Base-by-base conservation (phyloP, 2,329 filamentous ascomycete species). In the Apiospora koreana region DNA sequence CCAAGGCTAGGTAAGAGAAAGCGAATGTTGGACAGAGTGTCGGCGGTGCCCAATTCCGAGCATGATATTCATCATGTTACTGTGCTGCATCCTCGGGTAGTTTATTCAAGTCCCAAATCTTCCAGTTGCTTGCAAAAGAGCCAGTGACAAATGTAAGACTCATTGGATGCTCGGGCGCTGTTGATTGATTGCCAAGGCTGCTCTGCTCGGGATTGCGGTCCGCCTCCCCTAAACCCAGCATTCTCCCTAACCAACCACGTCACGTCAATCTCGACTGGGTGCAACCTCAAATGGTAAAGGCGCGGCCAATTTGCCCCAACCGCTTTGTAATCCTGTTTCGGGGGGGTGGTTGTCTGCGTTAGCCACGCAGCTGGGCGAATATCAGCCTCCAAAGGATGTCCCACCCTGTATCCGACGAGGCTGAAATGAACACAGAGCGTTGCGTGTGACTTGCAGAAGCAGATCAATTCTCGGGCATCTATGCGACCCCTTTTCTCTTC, bases 321-420 rank as follows among this genome's bases (percentile, higher is more conserved):
- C 31, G 54, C 21, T 38, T 3, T 38, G 28, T 1, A 38, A 23
- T 62, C 54, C 31, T 35, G 54, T 38, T 35, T 38, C 31, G n/a
- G 16, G 31, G n/a, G 16, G 31, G 54, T 18, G 18, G 9, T 38
- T 21, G 31, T 8, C 38, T 62, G 28, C 31, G 54, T 35, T 62
- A 62, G 54, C 54, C 54, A 62, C 54, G 31, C 54, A 62, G 31
- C 9, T 35, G 54, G n/a, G 54, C 28, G 21, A 38, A 62, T 38
- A 38, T 38, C 54, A 62, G 54, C 54, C 54, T 62, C 54, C 54
- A 62, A n/a, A 62, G 54, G 54, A 62, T 62, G 9, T 38, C 31
- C 18, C 21, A 38, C 21, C 54, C 31, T 38, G 54, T 21, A 62
- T 38, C 54, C 54, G 54, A 62, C 54, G 54, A 62, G 54, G 54